Base-by-base conservation (phyloP, 1,284 basidiomycete genomes). In the Fomitopsis schrenkii region DNA sequence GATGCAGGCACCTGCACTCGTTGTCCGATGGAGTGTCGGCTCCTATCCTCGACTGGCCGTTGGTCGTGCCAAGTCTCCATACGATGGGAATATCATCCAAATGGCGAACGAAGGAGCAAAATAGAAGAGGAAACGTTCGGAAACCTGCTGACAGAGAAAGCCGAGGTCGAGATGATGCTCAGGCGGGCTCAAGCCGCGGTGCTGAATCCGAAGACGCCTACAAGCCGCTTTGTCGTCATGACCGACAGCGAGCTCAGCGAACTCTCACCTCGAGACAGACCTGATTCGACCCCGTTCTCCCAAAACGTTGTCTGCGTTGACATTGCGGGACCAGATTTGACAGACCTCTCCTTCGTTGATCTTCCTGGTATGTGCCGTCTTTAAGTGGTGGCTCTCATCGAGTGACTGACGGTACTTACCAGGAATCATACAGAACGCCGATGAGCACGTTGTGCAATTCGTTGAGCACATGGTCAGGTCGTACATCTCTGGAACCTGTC, bases 361-460 rank as follows among this genome's bases (percentile, higher is more conserved):
- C 68, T 81, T 14, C 80, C 80, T 2, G 79, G 79, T 80, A 62
- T 40, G 53, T 12, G 17, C 10, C 38, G 52, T 19, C 17, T 26
- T 67, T 68, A 82, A 1, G 30, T 33, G 30, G 30, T 81, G 81
- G 14, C 81, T 80, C 67, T 59, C 36, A 28, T 48, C 58, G 8
- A 33, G 33, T 26, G 26, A 12, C 2, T 42, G 33, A 35, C 57
- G 22, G 58, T 7, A 36, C 4, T 14, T 19, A 28, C 5, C 58
- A 85, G 85, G 83, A 0, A 70, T 87, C 28, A 83, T 87, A n/a
- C 81, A 85, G 59, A 85, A 86, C 33, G 81, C 79, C 3, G 73
- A 78, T 0, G 59, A 68, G 1, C 71, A 75, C 0, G 69, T 78
- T 0, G 77, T 88, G 7, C 64, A 75, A 0, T 66, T 84, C 15